A percentile compares a stretch with the other conserved stretches of the same genome.
Evolutionary conservation across 129 eudicot species (phyloP).

Genomic region (Flaveria linearis): DNA sequence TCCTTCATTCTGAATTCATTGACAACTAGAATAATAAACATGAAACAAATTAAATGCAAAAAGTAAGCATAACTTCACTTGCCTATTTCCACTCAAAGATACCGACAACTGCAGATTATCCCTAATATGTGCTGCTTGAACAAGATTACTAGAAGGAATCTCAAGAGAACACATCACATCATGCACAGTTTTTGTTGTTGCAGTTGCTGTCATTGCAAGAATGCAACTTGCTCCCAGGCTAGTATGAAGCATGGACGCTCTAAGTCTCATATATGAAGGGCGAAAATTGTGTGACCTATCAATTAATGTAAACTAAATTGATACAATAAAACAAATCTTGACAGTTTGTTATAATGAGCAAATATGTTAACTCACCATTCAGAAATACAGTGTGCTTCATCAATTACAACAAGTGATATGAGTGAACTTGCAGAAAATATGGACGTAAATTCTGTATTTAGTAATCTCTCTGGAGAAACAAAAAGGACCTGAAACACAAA

Average conservation of each 20-base stretch:
- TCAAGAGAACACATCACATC: conserved; percentile 83
- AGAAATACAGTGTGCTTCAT: conserved; percentile 98
- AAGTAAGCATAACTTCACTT: conserved; percentile 33
- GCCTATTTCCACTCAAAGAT: conserved; percentile 72
- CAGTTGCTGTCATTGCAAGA: conserved; percentile 99
- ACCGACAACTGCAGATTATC: conserved; percentile 80
- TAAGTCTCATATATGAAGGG: conserved; percentile 99
- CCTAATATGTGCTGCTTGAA: conserved; percentile 67
- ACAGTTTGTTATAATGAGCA: conserved; percentile 17
- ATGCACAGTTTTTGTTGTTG: conserved; percentile 72
- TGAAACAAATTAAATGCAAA: not conserved
- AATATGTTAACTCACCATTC: conserved; percentile 71
- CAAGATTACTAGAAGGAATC: conserved; percentile 69
- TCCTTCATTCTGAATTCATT: conserved; percentile 68
- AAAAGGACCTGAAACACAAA: conserved; percentile 74
- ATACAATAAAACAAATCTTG: not conserved
- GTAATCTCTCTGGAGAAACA: conserved; percentile 94
- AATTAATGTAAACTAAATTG: conserved; percentile 2
- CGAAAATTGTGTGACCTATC: conserved; percentile 97
- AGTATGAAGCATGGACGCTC: conserved; percentile 77
- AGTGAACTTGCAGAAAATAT: conserved; percentile 52
- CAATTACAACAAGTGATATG: conserved; percentile 85
- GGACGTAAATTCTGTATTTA: conserved; percentile 76
- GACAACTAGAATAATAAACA: conserved; percentile 4
- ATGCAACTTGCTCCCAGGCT: conserved; percentile 64